Base-by-base conservation (phyloP, 768 basidiomycete species). In the Tylopilus intermedius region DNA sequence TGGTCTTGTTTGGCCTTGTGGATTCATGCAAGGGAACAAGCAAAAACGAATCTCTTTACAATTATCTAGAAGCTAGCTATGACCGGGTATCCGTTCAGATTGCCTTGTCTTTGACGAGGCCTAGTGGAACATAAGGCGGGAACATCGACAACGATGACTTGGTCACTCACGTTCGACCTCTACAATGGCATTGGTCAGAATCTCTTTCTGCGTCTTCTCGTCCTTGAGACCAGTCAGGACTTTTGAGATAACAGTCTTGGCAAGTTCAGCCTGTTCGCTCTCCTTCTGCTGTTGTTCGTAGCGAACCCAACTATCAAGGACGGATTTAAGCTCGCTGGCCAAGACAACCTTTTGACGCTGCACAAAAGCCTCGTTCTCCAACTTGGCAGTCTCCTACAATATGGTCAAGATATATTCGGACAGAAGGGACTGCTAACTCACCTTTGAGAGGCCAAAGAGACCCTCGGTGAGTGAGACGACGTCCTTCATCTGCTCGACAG, bases 261-360 rank as follows among this genome's bases (percentile, higher is more conserved):
- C 87, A 52, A 99, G 84, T 47, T 91, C 89, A 30, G 84, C 79
- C 80, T 99, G 96, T 76, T 99, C 93, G 66, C 81, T 88, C 78
- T 99, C 94, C 79, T 96, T 93, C 67, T 83, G 79, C 69, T 94
- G 91, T 68, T 96, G 94, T 78, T 98, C 95, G 73, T 85, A 94
- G 68, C 96, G 89, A 52, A 94, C 95, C 94, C 94, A 96, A 70
- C 89, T 90, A 78, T 98, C 96, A 51, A 99, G 83, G 38, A 98
- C 94, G 29, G 86, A 63, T 76, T 97, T 98, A 66, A 97, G 76
- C 75, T 99, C 96, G 41, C 88, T 58, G 29, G 94, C 84, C 65
- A 98, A 75, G 40, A 82, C 84, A 54, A 86, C 83, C 72, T 91
- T 88, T 77, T 99, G 96, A 62, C 83, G 81, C 67, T 92, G 90